Percentiles rank a stretch among this genome's conserved stretches.
These are phyloP conservation scores for Blastobotrys capitulatus DNA, from an alignment of 1,139 yeast genomes.

Conservation along the genomic window DNA sequence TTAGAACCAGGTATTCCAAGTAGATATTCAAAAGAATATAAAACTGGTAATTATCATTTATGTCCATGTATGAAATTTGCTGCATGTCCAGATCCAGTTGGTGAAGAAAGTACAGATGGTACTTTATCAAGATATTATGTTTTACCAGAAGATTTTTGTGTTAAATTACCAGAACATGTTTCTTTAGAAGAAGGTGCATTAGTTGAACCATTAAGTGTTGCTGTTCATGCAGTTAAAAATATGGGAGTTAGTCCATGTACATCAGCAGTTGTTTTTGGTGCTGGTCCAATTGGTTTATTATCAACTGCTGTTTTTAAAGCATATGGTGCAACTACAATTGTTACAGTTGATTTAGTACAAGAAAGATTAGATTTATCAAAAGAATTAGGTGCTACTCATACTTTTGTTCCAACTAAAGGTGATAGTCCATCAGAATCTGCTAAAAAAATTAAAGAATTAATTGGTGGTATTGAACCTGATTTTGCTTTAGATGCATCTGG, in stretches of 20 bases:
- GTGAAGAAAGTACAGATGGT: slow-evolving; percentile 36
- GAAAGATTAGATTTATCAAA: slow-evolving; percentile 18
- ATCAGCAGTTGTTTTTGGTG: slow-evolving; percentile 76
- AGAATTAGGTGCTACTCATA: slow-evolving; percentile 20
- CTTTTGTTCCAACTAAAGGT: slow-evolving; percentile 17
- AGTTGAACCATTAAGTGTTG: slow-evolving; percentile 85
- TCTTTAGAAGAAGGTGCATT: slow-evolving; percentile 81
- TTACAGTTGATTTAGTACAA: slow-evolving; percentile 46
- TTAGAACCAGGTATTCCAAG: slow-evolving; percentile 84
- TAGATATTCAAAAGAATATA: slow-evolving; percentile 64
- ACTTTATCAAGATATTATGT: slow-evolving; percentile 69
- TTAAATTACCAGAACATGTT: slow-evolving; percentile 71
- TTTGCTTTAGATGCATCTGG: slow-evolving; percentile 69
- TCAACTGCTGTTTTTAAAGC: slow-evolving; percentile 72
- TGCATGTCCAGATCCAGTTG: slow-evolving; percentile 67
- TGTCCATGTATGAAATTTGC: slow-evolving; percentile 85
- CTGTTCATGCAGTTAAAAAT: slow-evolving; percentile 72
- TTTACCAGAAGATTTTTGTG: slow-evolving; percentile 80
- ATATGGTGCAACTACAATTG: slow-evolving; percentile 68
- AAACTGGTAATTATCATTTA: slow-evolving; percentile 69
- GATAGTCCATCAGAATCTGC: slow-evolving; percentile 33
- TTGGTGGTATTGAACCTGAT: slow-evolving; percentile 33
- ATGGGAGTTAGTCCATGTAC: slow-evolving; percentile 65
- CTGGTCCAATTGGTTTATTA: slow-evolving; percentile 87
- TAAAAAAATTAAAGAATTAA: slow-evolving; percentile 35